Base-by-base conservation (phyloP, 2,329 filamentous ascomycete species). In the Colletotrichum orchidophilum region DNA sequence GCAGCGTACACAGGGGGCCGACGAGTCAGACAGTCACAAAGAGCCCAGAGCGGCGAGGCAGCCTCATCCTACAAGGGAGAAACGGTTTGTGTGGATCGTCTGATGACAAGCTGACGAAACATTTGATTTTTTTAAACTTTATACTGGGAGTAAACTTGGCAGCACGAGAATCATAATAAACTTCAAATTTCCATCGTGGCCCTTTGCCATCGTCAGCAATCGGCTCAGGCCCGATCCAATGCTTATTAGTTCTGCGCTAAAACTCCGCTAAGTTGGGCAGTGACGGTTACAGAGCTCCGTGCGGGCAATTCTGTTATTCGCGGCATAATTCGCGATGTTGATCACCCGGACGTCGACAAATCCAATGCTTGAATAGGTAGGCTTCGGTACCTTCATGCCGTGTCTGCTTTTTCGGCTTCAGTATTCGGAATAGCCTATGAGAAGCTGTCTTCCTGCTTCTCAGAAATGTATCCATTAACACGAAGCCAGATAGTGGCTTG, bases 71-170 rank as follows among this genome's bases (percentile, higher is more conserved):
- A 21, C 8, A 50, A 33, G n/a, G 50, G 49, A 33, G 46, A 35
- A n/a, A 11, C 13, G 61, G 52, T n/a, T 21, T 3, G 5, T 27
- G 60, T 69, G 60, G 66, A 52, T 59, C 42, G 31, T 58, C 59
- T 31, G 60, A 69, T 49, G 52, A 3, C 52, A 42, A n/a, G 29
- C 52, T 8, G 13, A 31, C 52, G 53, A 53, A 64, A 64, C 59
- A 58, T 29, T 9, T 21, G 18, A 39, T 26, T 24, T 15, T 15
- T n/a, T 52, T 59, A 26, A 59, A 64, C 31, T 31, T n/a, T 21
- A 18, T 18, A 65, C 33, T n/a, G 49, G 49, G 26, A 33, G 53
- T 12, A 33, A 21, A n/a, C 66, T 58, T 63, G 50, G 24, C 50
- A 15, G 11, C 12, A 31, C 39, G 18, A 50, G 39, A n/a, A 6